Evolutionary conservation across 768 basidiomycete species (phyloP), one percentile per base, ranked within the genome.

Genomic region (Boletus barrowsii): DNA sequence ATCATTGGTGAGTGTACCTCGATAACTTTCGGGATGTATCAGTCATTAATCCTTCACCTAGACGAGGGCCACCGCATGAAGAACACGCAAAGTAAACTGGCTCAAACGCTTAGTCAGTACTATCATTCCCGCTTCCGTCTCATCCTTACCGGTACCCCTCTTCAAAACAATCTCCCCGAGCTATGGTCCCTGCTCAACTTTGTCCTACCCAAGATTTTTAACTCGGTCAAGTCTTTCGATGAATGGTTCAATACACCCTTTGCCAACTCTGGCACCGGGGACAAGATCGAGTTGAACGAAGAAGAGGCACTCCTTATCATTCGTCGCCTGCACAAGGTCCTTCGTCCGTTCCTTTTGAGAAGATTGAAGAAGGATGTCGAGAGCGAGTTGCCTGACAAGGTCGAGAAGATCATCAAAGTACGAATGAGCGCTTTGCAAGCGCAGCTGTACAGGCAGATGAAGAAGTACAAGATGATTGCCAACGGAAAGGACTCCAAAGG

Each of bases 221-320:
- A 98, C 76, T 98, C 96, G 1, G 94, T 97, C 56, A 96, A 98
- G 70, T 96, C 94, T 20, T 98, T 99, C 69, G 97, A 98, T 64
- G 97, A 98, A 67, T 99, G 97, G 97, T 99, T 98, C 81, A 98
- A 98, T 75, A 97, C 96, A 2, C 97, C 97, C 0, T 99, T 99
- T 61, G 96, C 97, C 55, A 98, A 93, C 72, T 93, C 94, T n/a
- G 96, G 96, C 30, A 90, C 91, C 0, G 88, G 90, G 10, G 97
- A 99, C 75, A 97, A 96, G 82, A 96, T 98, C 68, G 94, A 97
- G 77, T 72, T 98, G 76, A 97, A 96, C 74, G 97, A 99, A 88
- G 97, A 98, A 89, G 97, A 99, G 77, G 90, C 93, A 4, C 79
- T 98, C 36, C 87, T 98, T 53, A 93, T 99, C 66, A 97, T 99